A percentile compares a stretch with the other conserved stretches of the same genome.
Conservation (phyloP, 2,329 filamentous ascomycete species). For the Scedosporium apiospermum region DNA sequence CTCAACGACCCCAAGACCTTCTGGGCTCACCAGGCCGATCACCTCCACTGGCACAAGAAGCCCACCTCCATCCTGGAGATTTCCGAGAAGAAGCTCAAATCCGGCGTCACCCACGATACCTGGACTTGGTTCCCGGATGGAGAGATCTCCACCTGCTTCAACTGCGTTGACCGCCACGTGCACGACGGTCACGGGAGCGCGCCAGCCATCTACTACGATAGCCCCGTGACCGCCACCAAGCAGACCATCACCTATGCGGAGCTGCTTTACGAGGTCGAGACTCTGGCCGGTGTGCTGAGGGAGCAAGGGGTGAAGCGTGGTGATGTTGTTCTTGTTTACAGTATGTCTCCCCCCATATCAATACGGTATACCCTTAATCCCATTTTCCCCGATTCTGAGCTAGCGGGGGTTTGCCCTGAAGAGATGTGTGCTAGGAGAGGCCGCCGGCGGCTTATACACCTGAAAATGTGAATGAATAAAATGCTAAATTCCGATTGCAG, state of each 20-base stretch:
- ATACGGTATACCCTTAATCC: no score
- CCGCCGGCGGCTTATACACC: not conserved
- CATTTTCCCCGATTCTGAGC: not conserved
- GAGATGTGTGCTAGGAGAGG: no score
- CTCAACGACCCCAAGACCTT: conserved; percentile 62
- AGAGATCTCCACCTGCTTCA: conserved; percentile 84
- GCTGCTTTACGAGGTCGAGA: conserved; percentile 71
- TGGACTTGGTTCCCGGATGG: conserved; percentile 91
- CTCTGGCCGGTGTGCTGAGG: conserved; percentile 69
- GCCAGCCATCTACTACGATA: conserved; percentile 79
- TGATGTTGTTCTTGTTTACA: conserved; percentile 85
- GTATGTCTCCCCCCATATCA: conserved; percentile 33
- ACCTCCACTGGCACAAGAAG: conserved; percentile 71
- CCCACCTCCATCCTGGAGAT: conserved; percentile 54
- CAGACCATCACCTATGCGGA: conserved; percentile 65
- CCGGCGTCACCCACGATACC: conserved; percentile 55
- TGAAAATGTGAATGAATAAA: not conserved
- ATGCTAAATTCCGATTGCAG: conserved; percentile 26
- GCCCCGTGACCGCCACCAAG: conserved; percentile 68
- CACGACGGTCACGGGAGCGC: conserved; percentile 61
- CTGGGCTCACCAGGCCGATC: conserved; percentile 65
- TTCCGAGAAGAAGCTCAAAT: conserved; percentile 53
- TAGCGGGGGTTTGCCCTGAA: no score
- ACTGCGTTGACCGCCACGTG: conserved; percentile 88
- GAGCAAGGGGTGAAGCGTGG: conserved; percentile 76